A percentile compares a stretch with the other conserved stretches of the same genome.
Conservation (phyloP, 306 rosid genomes). For the Vigna unguiculata region DNA sequence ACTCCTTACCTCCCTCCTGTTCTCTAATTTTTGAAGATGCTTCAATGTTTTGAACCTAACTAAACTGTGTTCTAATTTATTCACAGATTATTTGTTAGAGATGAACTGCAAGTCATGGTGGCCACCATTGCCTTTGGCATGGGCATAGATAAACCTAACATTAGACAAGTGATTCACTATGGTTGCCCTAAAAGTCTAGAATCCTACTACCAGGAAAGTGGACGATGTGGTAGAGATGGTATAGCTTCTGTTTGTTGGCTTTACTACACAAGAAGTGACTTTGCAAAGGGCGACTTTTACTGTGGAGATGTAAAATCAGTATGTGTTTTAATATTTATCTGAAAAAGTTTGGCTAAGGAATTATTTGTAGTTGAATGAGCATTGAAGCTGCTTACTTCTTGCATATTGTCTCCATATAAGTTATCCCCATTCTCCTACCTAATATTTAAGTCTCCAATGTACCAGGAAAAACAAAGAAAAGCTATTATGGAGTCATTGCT, state of each 20-base stretch:
- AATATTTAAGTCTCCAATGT: constrained; percentile 41
- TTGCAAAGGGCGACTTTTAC: constrained; percentile 70
- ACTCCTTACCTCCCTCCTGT: constrained; percentile 17
- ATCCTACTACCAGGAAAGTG: constrained; percentile 94
- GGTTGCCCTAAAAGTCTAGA: constrained; percentile 95
- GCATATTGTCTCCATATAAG: constrained; percentile 33
- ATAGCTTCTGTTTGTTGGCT: constrained; percentile 93
- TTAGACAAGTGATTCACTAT: constrained; percentile 90
- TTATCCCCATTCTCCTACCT: constrained; percentile 33
- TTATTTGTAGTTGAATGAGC: constrained; percentile 37
- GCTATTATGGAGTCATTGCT: constrained; percentile 79
- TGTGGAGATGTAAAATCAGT: constrained; percentile 69
- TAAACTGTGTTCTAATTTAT: constrained; percentile 37
- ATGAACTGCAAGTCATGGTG: constrained; percentile 85
- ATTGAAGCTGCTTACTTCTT: constrained; percentile 31
- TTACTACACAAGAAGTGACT: constrained; percentile 88
- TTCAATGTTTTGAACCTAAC: constrained; percentile 32
- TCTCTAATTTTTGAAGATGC: constrained; percentile 30
- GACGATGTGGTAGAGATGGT: constrained; percentile 96
- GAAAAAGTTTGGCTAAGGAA: not conserved
- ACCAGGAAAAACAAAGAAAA: constrained; percentile 76
- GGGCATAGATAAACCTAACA: constrained; percentile 96
- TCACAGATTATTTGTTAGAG: constrained; percentile 85
- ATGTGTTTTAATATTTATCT: constrained; percentile 41
- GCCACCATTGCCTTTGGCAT: constrained; percentile 96